phyloP scores from a whole-genome alignment of 306 rosid genomes.

The Malus sylvestris region DNA sequence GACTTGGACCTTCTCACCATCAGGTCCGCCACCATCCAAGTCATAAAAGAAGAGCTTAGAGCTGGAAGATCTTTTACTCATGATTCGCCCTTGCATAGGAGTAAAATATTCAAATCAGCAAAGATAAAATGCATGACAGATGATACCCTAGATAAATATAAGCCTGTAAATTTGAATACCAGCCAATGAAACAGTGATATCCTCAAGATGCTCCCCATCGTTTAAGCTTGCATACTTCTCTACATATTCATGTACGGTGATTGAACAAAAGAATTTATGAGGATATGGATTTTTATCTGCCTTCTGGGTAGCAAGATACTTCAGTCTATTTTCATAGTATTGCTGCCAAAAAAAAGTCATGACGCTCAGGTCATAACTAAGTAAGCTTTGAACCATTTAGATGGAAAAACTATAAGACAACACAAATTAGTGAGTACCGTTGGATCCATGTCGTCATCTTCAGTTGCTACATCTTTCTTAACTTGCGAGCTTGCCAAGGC shows the following conservation, averaged over 20 bases:
- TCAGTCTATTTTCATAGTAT: constrained; percentile 75
- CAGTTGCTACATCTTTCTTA: constrained; percentile 45
- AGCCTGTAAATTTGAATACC: constrained; percentile 31
- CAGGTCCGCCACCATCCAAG: constrained; percentile 39
- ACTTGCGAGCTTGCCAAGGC: constrained; percentile 30
- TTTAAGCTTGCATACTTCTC: constrained; percentile 38
- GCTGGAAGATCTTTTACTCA: constrained; percentile 67
- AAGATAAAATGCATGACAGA: background rate
- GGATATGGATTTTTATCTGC: constrained; percentile 65
- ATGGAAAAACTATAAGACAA: background rate
- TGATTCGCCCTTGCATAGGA: constrained; percentile 35
- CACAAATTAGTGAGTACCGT: constrained; percentile 36
- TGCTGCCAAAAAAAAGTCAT: constrained; percentile 38
- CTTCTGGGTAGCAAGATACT: constrained; percentile 50
- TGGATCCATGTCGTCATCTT: constrained; percentile 90
- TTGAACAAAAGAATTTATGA: constrained; percentile 63
- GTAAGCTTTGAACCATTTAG: background rate
- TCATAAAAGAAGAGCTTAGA: constrained; percentile 73
- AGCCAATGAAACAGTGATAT: constrained; percentile 50
- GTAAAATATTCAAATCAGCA: background rate
- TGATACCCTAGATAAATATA: background rate
- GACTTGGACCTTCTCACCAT: constrained; percentile 65
- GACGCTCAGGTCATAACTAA: background rate
- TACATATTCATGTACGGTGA: constrained; percentile 42
- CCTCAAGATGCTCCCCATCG: constrained; percentile 75